Base-by-base conservation (phyloP, 169 alveolate species). In the Babesia caballi region DNA sequence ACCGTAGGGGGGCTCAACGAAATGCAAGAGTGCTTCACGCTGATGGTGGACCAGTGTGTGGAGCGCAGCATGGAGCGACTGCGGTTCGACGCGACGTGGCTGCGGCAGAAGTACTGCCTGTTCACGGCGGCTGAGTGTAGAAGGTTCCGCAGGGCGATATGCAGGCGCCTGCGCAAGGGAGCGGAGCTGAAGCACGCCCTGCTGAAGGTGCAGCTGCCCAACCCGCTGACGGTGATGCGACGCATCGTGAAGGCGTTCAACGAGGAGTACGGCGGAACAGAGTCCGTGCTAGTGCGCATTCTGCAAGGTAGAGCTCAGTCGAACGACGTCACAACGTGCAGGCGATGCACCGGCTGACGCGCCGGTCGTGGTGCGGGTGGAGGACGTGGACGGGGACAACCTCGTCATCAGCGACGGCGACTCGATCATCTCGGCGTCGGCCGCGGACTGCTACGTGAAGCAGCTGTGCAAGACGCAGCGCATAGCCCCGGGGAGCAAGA, bases 1-100 rank as follows among this genome's bases (percentile, higher is more conserved):
- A 65, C 82, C 9, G 49, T 66, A 4, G 85, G 85, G n/a, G 85
- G 85, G 0, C 4, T 77, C 1, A 40, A 63, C 38, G 85, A 77
- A 52, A 49, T 77, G 25, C 51, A 58, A 3, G 33, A 49, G 42
- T 77, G 85, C 38, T 77, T 77, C 42, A 46, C 52, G 40, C 70
- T 67, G 49, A 28, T 54, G 38, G 11, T 63, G 59, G 52, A 49
- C 6, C 60, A 63, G 51, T 32, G 47, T 25, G 73, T 19, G 12
- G 73, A 63, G 47, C 32, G 9, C 12, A n/a, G 58, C 50, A 53
- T 35, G 49, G 60, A 63, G 41, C 35, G 30, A 12, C 41, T 11
- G 17, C 12, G 53, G 21, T 66, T 57, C 47, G 73, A 66, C 32
- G 59, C 40, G 12, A 28, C 30, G 4, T 77, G 85, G 85, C 21